Base-by-base conservation (phyloP, 2,329 filamentous ascomycete genomes). In the Aureobasidium sp. region DNA sequence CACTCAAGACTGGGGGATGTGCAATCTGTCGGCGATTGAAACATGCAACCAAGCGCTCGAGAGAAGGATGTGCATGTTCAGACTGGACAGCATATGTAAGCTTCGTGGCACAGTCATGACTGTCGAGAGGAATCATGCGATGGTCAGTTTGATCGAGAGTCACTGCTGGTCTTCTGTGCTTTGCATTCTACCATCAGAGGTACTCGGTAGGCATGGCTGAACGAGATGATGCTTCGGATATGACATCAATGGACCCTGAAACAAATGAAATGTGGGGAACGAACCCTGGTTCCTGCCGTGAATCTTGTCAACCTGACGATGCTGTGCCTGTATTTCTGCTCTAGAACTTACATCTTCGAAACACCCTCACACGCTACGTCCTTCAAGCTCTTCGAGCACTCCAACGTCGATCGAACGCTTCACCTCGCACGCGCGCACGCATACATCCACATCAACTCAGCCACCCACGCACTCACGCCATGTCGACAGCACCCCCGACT, bases 401-500 rank as follows among this genome's bases (percentile, higher is more conserved):
- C 5, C 15, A 9, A 15, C 20, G 41, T 44, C 41, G 22, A 7
- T 22, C 14, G 2, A 11, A 27, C 7, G 15, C 25, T 31, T 7
- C 17, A 15, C 11, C 8, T 17, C 25, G 45, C 15, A 48, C 45
- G 11, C 15, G 9, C 9, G 5, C 15, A 15, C 15, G 27, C 4
- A 39, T n/a, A 34, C 11, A 53, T 14, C 2, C 37, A 27, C 52
- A 42, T 22, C 41, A 44, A 25, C 41, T 14, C 11, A 36, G 14
- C 3, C 27, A 31, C 31, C 9, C 31, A 34, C 29, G 5, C 31
- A 34, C 37, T 25, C 20, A 34, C 29, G 22, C 12, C 57, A 60
- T 60, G 57, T 60, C 57, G 44, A 42, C 44, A 9, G 44, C 25
- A 49, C 36, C 47, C 66, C 87, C 87, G 25, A 92, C 88, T 64